phyloP scores from a whole-genome alignment of 371 early-diverging fungal genomes.

The Zychaea mexicana region DNA sequence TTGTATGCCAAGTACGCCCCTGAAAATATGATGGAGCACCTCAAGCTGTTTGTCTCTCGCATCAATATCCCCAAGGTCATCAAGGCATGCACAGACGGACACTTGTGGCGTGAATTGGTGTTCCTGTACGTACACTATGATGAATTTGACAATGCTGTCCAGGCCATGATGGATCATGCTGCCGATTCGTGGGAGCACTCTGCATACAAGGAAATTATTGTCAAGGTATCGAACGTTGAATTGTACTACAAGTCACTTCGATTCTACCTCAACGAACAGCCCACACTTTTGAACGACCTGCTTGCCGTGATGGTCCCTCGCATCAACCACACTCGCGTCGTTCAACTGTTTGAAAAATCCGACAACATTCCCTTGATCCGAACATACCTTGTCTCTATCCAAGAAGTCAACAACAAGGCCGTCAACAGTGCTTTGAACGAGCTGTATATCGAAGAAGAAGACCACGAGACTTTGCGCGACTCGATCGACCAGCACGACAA shows the following conservation, averaged over 20 bases:
- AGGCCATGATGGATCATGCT: slow-evolving; percentile 92
- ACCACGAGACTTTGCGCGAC: slow-evolving; percentile 86
- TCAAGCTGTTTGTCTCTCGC: slow-evolving; percentile 93
- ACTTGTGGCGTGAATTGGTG: slow-evolving; percentile 95
- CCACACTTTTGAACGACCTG: slow-evolving; percentile 89
- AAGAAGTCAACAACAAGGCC: slow-evolving; percentile 86
- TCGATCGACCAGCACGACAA: slow-evolving; percentile 91
- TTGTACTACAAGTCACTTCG: slow-evolving; percentile 95
- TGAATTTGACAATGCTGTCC: slow-evolving; percentile 95
- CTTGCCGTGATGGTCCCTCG: slow-evolving; percentile 84
- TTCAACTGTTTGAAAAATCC: slow-evolving; percentile 93
- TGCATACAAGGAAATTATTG: slow-evolving; percentile 92
- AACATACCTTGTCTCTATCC: slow-evolving; percentile 90
- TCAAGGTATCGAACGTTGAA: slow-evolving; percentile 95
- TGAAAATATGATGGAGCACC: slow-evolving; percentile 93
- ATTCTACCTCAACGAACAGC: slow-evolving; percentile 96
- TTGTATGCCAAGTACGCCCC: slow-evolving; percentile 94
- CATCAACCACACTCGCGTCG: slow-evolving; percentile 96
- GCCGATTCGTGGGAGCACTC: slow-evolving; percentile 94
- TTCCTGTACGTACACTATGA: slow-evolving; percentile 97
- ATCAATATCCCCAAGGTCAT: slow-evolving; percentile 99
- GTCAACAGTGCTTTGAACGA: slow-evolving; percentile 96
- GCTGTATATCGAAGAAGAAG: slow-evolving; percentile 95
- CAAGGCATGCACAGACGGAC: slow-evolving; percentile 88
- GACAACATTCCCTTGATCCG: slow-evolving; percentile 96